These are phyloP conservation scores for Moricandia arvensis DNA, from an alignment of 345 rosid genomes.

Conservation along the genomic window DNA sequence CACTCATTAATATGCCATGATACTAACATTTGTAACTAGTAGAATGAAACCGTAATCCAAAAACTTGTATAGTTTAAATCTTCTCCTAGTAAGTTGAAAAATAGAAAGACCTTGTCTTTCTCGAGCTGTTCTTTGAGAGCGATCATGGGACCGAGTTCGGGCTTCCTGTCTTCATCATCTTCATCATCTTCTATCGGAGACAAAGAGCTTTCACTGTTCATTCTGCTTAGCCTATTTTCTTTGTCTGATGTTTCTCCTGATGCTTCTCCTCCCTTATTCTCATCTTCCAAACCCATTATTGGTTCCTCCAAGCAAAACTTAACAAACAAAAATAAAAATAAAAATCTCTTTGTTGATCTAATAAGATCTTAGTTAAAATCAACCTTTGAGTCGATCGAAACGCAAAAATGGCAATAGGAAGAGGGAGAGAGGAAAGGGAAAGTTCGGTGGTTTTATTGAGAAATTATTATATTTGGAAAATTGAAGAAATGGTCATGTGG, in stretches of 20 bases:
- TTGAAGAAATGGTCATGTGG: conserved; percentile 67
- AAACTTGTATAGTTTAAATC: background rate
- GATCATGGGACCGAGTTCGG: conserved; percentile 44
- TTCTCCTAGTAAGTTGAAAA: background rate
- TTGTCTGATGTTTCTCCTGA: conserved; percentile 28
- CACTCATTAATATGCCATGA: background rate
- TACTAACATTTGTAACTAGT: background rate
- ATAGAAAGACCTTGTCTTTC: conserved; percentile 41
- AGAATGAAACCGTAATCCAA: background rate
- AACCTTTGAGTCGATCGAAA: background rate
- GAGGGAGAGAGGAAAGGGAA: conserved; percentile 7
- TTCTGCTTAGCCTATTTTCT: conserved; percentile 34
- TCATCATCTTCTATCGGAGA: conserved; percentile 38
- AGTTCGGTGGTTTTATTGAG: conserved; percentile 11
- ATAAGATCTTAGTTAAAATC: background rate
- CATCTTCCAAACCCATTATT: conserved; percentile 37
- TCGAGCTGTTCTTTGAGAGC: conserved; percentile 52
- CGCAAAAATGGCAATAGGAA: conserved; percentile 18
- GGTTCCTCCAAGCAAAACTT: conserved; percentile 1
- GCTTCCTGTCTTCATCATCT: conserved; percentile 34
- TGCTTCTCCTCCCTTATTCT: conserved; percentile 22
- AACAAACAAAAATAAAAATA: background rate
- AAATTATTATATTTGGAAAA: conserved; percentile 40
- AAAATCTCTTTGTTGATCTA: conserved; percentile 11
- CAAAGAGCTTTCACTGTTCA: conserved; percentile 35